Base-by-base conservation (phyloP, 495 filamentous ascomycete genomes). In the Astrothelium macrocarpum region DNA sequence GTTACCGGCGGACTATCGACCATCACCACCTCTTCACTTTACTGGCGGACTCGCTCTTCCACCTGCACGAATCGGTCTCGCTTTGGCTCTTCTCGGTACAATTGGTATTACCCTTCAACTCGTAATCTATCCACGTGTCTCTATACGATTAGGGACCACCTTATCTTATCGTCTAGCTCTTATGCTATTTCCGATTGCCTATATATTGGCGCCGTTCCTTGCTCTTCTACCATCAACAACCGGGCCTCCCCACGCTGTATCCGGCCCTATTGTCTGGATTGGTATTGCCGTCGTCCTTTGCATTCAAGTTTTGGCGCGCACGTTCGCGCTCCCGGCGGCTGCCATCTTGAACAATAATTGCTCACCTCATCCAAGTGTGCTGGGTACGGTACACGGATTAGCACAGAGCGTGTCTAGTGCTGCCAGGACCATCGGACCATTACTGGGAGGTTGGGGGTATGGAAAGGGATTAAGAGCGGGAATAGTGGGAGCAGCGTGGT, bases 291-390 rank as follows among this genome's bases (percentile, higher is more conserved):
- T 79, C 1, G 82, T 92, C 0, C 77, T 90, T 0, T 79, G 80
- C 32, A 70, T 88, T 1, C 88, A 91, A 70, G 87, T 90, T 28
- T 73, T 85, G 20, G 89, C 86, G 0, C 79, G 87, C 46, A 90
- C 87, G 2, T 90, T 91, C 68, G 84, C 84, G 1, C 76, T 88
- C 0, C 88, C 89, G 0, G 82, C 81, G 4, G 82, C 82, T 1
- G 81, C 87, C 0, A 89, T 90, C 16, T 73, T 92, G 0, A 77
- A 91, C 0, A 90, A 86, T 18, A 89, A 90, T 65, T 78, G 79
- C 16, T 82, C 84, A n/a, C 84, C 87, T 1, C 76, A 83, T 43
- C 80, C 82, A 3, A 76, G 69, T 4, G 79, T 88, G 1, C 71
- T 91, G 9, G 87, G 87, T 0, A 89, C 86, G 0, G 77, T 92